Evolutionary conservation across 2,329 filamentous ascomycete genomes (phyloP), one percentile per base, ranked within the genome.

Genomic region (Colletotrichum tropicicola): DNA sequence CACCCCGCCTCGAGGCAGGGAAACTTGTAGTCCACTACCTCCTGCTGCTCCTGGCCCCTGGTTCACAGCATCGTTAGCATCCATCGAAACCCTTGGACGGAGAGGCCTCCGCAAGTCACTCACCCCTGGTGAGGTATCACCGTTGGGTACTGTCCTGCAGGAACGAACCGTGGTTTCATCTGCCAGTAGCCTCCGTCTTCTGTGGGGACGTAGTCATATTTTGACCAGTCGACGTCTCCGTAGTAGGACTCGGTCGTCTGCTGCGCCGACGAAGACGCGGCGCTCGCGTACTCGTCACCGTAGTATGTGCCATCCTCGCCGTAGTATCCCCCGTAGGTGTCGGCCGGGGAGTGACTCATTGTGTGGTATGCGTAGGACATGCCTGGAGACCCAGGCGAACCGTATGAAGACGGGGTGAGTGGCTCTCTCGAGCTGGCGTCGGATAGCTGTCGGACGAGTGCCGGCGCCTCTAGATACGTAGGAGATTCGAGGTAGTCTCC

Each of bases 1-100:
- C 85, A 88, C 23, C 74, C 77, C 7, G 74, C 72, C 30, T 73
- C 67, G 8, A 78, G 73, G 70, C 83, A 85, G 30, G 60, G 56
- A 9, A 65, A 65, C 21, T 65, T 65, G 44, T 65, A 65, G 44
- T 65, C 62, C 17, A 62, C 62, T 12, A 37, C 57, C 23, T 65
- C 62, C 39, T 65, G 60, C 37, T 60, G 57, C 30, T 65, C 62
- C 35, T 65, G 62, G 15, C 57, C 62, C 21, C 62, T 65, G 23
- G 6, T 51, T 19, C 57, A 56, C 28, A 51, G 49, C 28, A 41
- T 55, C 37, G 49, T 65, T 56, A 65, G 51, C 62, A 35, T 49
- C 17, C 30, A 21, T 35, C 32, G 21, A 6, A 5, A 27, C 21
- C 8, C 23, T 39, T 23, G 25, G 25, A n/a, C 8, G 19, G 21